These are phyloP conservation scores for Purshia tridentata DNA, from an alignment of 306 rosid species.

Conservation along the genomic window DNA sequence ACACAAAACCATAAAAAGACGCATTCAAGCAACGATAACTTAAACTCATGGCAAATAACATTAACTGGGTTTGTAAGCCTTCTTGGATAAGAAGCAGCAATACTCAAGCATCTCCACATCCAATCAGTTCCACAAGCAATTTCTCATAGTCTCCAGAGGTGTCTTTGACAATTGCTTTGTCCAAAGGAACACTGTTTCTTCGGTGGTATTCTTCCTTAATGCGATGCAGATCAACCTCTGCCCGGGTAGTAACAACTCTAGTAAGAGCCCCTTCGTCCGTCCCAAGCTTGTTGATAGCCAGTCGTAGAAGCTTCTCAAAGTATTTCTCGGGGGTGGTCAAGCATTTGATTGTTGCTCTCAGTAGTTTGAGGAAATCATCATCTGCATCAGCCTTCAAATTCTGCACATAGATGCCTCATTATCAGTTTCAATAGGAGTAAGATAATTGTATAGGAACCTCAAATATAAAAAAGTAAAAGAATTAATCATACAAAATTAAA, in stretches of 20 bases:
- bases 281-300: constrained; percentile 67
- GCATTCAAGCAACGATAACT: background rate
- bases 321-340: constrained; percentile 75
- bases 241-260: constrained; percentile 78
- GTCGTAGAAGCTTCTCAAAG: constrained; percentile 57
- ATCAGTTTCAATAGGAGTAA: constrained; percentile 24
- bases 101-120: constrained; percentile 50
- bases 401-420: constrained; percentile 42
- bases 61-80: background rate
- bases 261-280: constrained; percentile 84
- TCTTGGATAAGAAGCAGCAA: background rate
- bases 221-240: constrained; percentile 76
- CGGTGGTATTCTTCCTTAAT: constrained; percentile 75
- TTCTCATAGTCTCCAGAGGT: constrained; percentile 72
- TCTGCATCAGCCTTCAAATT: constrained; percentile 66
- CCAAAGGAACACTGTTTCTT: constrained; percentile 75
- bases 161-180: constrained; percentile 57
- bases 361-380: constrained; percentile 63
- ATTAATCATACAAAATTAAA: too few relatives aligned
- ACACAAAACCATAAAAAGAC: background rate
- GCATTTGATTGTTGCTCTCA: constrained; percentile 63
- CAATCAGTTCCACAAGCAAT: constrained; percentile 66
- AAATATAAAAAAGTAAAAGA: too few relatives aligned
- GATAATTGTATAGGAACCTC: background rate
- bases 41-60: background rate